Percentiles rank a stretch among this genome's conserved stretches.
These are phyloP conservation scores for Betula pendula DNA, from an alignment of 306 rosid species.

Conservation along the genomic window DNA sequence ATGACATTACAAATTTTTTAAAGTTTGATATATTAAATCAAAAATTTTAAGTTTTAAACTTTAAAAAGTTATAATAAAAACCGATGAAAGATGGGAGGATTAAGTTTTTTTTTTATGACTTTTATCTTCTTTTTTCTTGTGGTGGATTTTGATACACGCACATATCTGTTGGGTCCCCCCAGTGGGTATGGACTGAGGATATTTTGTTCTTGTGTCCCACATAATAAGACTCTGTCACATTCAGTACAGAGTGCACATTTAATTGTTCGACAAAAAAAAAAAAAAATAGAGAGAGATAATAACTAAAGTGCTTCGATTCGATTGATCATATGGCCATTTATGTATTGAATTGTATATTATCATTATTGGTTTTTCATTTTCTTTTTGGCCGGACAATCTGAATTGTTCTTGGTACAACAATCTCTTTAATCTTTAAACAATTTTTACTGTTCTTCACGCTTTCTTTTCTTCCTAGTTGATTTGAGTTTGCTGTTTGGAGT, in stretches of 20 bases:
- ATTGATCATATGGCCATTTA: not conserved
- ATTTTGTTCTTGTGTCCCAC: no score
- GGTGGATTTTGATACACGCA: not conserved
- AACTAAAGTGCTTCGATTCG: not conserved
- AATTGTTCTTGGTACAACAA: not conserved
- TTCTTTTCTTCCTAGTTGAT: constrained; percentile 20
- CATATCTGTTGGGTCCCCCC: no score
- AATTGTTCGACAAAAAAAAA: not conserved
- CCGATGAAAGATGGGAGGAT: no score
- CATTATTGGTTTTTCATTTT: not conserved
- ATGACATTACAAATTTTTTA: no score
- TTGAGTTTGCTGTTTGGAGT: not conserved
- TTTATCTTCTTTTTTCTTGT: not conserved
- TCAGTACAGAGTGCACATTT: no score
- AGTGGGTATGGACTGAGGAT: no score
- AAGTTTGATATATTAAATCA: no score
- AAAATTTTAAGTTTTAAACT: no score
- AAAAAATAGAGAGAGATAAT: not conserved
- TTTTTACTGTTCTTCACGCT: not conserved
- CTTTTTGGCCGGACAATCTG: not conserved
- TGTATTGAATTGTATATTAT: not conserved
- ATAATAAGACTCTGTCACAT: no score
- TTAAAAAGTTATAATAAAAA: no score
- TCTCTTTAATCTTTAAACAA: not conserved
- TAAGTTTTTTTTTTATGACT: not conserved